Percentiles rank a stretch among this genome's conserved stretches.
These are phyloP conservation scores for Metschnikowia henanensis DNA, from an alignment of 805 yeast genomes.

Conservation along the genomic window DNA sequence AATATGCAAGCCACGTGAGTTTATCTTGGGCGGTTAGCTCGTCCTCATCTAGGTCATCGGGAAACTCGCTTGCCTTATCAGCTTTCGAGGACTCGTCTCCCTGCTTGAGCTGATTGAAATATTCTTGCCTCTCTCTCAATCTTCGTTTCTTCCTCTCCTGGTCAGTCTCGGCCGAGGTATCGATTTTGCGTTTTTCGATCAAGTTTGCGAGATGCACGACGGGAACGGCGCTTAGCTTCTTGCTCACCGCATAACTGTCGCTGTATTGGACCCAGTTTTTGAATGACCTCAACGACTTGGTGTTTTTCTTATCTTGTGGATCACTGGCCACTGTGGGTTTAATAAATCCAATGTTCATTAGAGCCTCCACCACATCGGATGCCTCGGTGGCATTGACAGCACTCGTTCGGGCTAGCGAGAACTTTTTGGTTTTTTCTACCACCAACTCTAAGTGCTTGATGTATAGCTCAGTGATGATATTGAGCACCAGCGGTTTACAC, in stretches of 20 bases:
- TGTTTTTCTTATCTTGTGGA: slow-evolving; percentile 35
- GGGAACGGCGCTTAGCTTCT: slow-evolving; percentile 33
- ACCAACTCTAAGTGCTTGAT: slow-evolving; percentile 61
- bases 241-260: slow-evolving; percentile 24
- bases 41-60: slow-evolving; percentile 26
- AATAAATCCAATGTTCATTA: slow-evolving; percentile 61
- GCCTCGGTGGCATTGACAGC: slow-evolving; percentile 44
- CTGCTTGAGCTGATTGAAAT: slow-evolving; percentile 36
- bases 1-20: slow-evolving; percentile 38
- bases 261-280: slow-evolving; percentile 36
- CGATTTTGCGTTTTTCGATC: slow-evolving; percentile 40
- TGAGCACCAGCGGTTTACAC: slow-evolving; percentile 68
- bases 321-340: slow-evolving; percentile 54
- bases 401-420: slow-evolving; percentile 44
- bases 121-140: slow-evolving; percentile 39
- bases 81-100: slow-evolving; percentile 19
- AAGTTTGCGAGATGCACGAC: slow-evolving; percentile 29
- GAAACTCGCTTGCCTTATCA: slow-evolving; percentile 12
- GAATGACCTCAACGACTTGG: slow-evolving; percentile 39
- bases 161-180: slow-evolving; percentile 33
- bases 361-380: slow-evolving; percentile 72
- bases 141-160: slow-evolving; percentile 36
- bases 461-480: slow-evolving; percentile 75
- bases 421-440: slow-evolving; percentile 46
- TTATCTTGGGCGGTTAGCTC: slow-evolving; percentile 25